Conservation (phyloP, 2,329 filamentous ascomycete genomes). For the Ophiostoma montium region DNA sequence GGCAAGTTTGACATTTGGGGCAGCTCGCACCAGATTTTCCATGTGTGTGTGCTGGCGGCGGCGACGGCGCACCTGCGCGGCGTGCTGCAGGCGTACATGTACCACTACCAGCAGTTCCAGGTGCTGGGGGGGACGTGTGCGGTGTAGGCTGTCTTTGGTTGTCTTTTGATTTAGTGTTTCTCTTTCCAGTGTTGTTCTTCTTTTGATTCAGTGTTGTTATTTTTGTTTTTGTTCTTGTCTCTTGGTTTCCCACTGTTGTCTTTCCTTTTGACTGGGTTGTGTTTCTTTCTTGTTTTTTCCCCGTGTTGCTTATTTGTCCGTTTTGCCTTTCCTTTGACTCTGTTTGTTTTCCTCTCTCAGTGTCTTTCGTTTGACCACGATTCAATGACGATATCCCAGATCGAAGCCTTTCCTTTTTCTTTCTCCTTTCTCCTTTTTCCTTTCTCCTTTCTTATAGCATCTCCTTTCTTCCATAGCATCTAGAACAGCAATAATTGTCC, state of each 20-base stretch:
- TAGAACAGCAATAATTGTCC: too few species aligned
- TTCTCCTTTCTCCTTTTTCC: not conserved
- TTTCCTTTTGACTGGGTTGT: not conserved
- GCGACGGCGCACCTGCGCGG: conserved; percentile 70
- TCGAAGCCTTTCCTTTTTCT: not conserved
- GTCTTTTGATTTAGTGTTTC: not conserved
- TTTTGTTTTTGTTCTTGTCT: not conserved
- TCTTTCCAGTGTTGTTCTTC: not conserved
- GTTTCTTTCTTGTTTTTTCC: not conserved
- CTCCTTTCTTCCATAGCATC: not conserved
- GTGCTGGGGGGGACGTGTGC: conserved; percentile 37
- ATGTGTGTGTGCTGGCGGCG: conserved; percentile 73
- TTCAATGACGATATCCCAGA: not conserved
- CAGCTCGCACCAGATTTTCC: conserved; percentile 92
- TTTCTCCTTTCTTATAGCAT: not conserved
- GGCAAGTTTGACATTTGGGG: conserved; percentile 82
- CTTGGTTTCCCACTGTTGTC: not conserved
- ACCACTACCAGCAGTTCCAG: conserved; percentile 45
- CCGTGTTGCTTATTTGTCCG: not conserved
- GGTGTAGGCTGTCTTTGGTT: not conserved
- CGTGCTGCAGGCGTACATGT: conserved; percentile 73
- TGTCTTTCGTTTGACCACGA: not conserved
- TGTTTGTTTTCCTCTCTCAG: not conserved
- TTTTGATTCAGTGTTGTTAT: not conserved
- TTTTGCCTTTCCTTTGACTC: too few species aligned